Evolutionary conservation across 2,329 filamentous ascomycete species (phyloP), one percentile per base, ranked within the genome.

Genomic region (Raffaelea albimanens): DNA sequence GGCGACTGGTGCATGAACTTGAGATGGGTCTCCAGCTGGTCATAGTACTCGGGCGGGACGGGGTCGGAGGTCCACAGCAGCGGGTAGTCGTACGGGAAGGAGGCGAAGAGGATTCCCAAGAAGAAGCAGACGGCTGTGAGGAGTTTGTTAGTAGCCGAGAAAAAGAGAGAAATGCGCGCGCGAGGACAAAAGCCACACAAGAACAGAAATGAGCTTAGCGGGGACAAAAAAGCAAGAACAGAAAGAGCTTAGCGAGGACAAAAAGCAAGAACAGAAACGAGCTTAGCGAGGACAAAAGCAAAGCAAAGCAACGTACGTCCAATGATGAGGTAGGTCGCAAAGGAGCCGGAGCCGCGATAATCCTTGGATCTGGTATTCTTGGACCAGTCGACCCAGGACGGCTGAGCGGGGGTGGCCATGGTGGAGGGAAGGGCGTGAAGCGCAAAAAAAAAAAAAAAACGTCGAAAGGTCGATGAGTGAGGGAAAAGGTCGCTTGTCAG

Each of bases 271-370:
- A 44, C 38, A 46, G 36, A 44, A 45, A 38, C 29, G 40, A 50
- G 25, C 31, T 45, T 47, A 41, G 21, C 31, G 14, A 7, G 31
- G 40, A 22, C 25, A 39, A 9, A 29, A 18, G 18, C 46, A 38
- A 23, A 22, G 14, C 14, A 13, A 9, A 40, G 11, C 38, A 45
- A 80, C 87, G 63, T 78, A 96, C 91, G 89, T 56, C 88, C 90
- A 57, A 97, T 83, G 63, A 98, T 96, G 67, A 98, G 83, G 63
- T 95, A 96, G 42, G 93, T 96, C 67, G 90, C 89, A 65, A 98
- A 98, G 44, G 88, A 88, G 59, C 72, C 70, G 43, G 78, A 73
- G 49, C 79, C 77, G 55, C 70, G 70, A 58, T 80, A 79, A 65
- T 76, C 67, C 58, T 67, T 70, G 50, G 76, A 79, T 63, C 66